A percentile compares a stretch with the other conserved stretches of the same genome.
These are phyloP conservation scores for Lophiotrema nucula DNA, from an alignment of 495 filamentous ascomycete species.

Conservation along the genomic window DNA sequence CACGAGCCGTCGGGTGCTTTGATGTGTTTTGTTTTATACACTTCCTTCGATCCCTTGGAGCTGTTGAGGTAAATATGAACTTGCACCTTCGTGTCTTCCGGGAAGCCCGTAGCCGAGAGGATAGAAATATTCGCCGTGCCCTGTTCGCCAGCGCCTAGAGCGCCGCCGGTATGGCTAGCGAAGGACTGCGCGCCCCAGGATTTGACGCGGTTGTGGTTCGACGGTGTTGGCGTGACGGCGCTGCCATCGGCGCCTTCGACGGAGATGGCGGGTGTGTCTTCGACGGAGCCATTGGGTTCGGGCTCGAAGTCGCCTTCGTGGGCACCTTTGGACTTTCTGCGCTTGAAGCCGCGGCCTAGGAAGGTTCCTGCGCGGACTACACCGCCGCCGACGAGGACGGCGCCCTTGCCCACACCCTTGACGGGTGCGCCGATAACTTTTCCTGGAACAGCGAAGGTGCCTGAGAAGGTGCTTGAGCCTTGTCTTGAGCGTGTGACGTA, in stretches of 20 bases:
- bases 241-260: constrained; percentile 41
- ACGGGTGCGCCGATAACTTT: constrained; percentile 91
- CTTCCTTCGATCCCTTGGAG: constrained; percentile 66
- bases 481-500: constrained; percentile 87
- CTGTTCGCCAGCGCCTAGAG: constrained; percentile 49
- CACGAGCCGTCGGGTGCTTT: constrained; percentile 59
- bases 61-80: constrained; percentile 67
- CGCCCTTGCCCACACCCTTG: constrained; percentile 80
- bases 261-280: constrained; percentile 32
- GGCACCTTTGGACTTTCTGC: constrained; percentile 62
- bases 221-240: constrained; percentile 6
- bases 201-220: constrained; percentile 60
- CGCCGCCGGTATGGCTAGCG: constrained; percentile 52
- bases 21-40: constrained; percentile 79
- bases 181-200: constrained; percentile 61
- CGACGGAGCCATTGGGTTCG: constrained; percentile 19
- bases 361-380: constrained; percentile 87
- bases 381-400: constrained; percentile 59
- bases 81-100: constrained; percentile 74
- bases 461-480: constrained; percentile 89
- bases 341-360: constrained; percentile 73
- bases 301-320: constrained; percentile 17
- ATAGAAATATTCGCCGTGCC: constrained; percentile 82
- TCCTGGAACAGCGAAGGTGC: constrained; percentile 86
- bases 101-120: constrained; percentile 75